Evolutionary conservation across 2,329 filamentous ascomycete species (phyloP).

Genomic region (Alternaria sp.): DNA sequence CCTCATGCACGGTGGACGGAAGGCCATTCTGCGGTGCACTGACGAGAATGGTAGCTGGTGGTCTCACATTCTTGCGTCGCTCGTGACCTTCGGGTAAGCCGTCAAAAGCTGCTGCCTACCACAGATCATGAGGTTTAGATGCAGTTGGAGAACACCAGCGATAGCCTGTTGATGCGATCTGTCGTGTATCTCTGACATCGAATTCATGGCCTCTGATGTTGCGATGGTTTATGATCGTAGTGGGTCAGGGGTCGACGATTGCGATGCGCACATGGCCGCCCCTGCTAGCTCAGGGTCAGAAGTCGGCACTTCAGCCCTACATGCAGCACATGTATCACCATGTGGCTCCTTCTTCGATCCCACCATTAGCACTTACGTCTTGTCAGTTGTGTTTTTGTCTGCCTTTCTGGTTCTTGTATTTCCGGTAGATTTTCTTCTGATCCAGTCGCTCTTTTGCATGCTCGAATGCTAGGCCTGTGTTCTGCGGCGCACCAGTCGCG

Average conservation of each 20-base stretch:
- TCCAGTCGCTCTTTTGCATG: constrained; percentile 6
- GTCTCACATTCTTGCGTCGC: background rate
- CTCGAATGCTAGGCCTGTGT: constrained; percentile 2
- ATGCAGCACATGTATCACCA: constrained; percentile 12
- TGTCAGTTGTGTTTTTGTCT: constrained; percentile 3
- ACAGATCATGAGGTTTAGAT: background rate
- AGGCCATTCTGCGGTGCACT: constrained; percentile 2
- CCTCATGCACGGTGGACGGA: background rate
- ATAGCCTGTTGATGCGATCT: background rate
- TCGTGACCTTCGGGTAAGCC: background rate
- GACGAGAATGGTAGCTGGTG: background rate
- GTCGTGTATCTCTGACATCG: background rate
- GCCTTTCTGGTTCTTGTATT: background rate
- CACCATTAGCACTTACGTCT: constrained; percentile 2
- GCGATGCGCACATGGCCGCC: constrained; percentile 12
- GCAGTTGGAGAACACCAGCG: too few relatives aligned
- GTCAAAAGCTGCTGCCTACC: background rate
- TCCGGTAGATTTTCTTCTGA: background rate
- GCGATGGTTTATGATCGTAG: background rate
- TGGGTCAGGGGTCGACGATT: constrained; percentile 12
- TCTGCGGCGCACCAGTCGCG: background rate
- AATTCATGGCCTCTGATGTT: background rate
- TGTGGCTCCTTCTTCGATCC: constrained; percentile 13
- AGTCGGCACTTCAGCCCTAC: constrained; percentile 16
- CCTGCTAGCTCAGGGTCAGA: constrained; percentile 18